Base-by-base conservation (phyloP, 2,329 filamentous ascomycete genomes). In the Ilyonectria destructans region DNA sequence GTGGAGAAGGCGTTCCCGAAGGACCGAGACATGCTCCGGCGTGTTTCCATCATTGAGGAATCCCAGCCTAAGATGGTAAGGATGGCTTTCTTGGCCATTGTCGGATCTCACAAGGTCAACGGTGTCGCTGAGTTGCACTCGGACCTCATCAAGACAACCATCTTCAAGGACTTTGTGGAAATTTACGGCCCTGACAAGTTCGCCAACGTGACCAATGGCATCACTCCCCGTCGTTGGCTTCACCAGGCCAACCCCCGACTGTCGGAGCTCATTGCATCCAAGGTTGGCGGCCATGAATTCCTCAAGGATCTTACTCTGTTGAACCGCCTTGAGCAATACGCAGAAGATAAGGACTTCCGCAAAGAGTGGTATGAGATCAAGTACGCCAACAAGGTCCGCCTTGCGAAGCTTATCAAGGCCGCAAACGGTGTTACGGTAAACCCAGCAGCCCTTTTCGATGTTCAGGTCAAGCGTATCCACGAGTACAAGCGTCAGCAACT, bases 401-500 rank as follows among this genome's bases (percentile, higher is more conserved):
- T 99, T 62, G 95, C 96, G 51, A 93, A 95, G 80, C 93, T 96
- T 81, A 98, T 99, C 84, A 94, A 96, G 85, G 87, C 90, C 33
- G 91, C 92, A 6, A 93, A 91, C 2, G 92, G 92, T 33, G 89
- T 97, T 64, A 90, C 87, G 4, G 94, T 99, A 80, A 96, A 97
- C 80, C 96, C 96, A 0, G 85, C 92, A 10, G 89, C 96, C 0
- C 88, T 99, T 19, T 99, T 99, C 75, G 96, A 99, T 79, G 93
- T 99, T 12, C 96, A 99, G 79, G 96, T 99, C 77, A 99, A 99
- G 88, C 93, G 96, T 78, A 99, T 99, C 74, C 96, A 99, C 82
- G 96, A 99, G 82, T 99, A 99, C 85, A 99, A 99, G 88, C 93
- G 95, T 67, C 96, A 99, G 83, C 96, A 99, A 83, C 91, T 99